These are phyloP conservation scores for Leccinum incarnatum DNA, from an alignment of 768 basidiomycete genomes.

Conservation along the genomic window DNA sequence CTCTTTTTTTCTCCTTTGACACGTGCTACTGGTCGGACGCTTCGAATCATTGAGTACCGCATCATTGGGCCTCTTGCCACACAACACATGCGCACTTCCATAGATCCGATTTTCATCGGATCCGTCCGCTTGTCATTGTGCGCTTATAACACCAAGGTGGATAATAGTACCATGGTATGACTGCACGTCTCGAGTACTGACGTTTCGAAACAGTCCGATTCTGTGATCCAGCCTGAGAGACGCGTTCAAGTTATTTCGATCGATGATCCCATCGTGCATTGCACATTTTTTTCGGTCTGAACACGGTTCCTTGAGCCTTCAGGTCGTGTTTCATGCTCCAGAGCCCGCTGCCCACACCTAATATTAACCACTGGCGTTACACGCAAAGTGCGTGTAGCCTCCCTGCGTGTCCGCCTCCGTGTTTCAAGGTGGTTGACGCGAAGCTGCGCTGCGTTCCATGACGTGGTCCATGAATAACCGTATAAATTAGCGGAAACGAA, in stretches of 20 bases:
- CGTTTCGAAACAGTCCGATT: background rate
- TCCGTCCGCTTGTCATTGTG: background rate
- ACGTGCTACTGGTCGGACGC: constrained; percentile 1
- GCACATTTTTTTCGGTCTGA: background rate
- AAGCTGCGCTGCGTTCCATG: background rate
- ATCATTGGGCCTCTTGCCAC: background rate
- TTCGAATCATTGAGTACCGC: background rate
- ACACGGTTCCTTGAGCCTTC: background rate
- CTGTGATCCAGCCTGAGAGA: background rate
- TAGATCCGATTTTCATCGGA: background rate
- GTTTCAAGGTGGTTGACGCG: background rate
- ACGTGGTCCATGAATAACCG: constrained; percentile 1
- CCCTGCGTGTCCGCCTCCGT: background rate
- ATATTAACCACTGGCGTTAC: background rate
- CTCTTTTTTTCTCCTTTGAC: background rate
- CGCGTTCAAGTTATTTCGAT: background rate
- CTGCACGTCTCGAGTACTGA: background rate
- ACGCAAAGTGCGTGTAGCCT: background rate
- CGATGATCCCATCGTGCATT: background rate
- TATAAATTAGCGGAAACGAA: constrained; percentile 16
- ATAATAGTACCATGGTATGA: background rate
- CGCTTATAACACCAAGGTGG: background rate
- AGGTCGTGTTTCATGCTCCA: background rate
- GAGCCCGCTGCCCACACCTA: background rate
- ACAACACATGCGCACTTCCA: background rate